Percentiles rank a stretch among this genome's conserved stretches.
Evolutionary conservation across 352 stramenopile species (phyloP).

Genomic region (Globisporangium paroecandrum): DNA sequence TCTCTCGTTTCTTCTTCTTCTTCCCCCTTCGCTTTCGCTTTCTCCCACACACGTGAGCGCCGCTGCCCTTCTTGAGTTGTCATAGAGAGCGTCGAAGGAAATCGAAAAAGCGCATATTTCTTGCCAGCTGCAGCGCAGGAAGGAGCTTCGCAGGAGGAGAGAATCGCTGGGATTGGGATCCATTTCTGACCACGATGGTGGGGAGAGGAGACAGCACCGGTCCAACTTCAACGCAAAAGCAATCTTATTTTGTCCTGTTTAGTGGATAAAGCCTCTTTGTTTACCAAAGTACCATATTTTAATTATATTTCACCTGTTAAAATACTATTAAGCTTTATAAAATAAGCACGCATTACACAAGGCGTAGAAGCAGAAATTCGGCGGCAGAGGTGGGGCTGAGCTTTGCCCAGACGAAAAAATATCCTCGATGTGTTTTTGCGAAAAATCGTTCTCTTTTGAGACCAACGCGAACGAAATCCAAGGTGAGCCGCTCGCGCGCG

Average conservation of each 20-base stretch:
- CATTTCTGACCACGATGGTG: not conserved
- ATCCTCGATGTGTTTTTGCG: not conserved
- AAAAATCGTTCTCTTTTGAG: conserved; percentile 6
- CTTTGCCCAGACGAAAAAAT: not conserved
- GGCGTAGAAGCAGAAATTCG: not conserved
- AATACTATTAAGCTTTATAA: not conserved
- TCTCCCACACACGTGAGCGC: not conserved
- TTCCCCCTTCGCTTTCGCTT: not conserved
- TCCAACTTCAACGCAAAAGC: not conserved
- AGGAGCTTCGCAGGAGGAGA: not conserved
- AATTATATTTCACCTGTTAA: not conserved
- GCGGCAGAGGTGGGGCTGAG: conserved; percentile 2
- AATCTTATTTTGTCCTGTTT: not conserved
- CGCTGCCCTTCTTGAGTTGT: not conserved
- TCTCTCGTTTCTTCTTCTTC: not conserved
- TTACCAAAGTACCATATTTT: no score
- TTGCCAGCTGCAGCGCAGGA: not conserved
- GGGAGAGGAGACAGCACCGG: not conserved
- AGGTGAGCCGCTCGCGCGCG: not conserved
- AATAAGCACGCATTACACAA: not conserved
- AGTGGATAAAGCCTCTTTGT: not conserved
- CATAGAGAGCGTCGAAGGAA: not conserved
- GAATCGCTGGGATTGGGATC: not conserved
- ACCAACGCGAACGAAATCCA: conserved; percentile 5
- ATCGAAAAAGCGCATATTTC: not conserved